Percentiles rank a stretch among this genome's conserved stretches.
Conservation (phyloP, 2,329 filamentous ascomycete genomes). For the Fusarium circinatum region DNA sequence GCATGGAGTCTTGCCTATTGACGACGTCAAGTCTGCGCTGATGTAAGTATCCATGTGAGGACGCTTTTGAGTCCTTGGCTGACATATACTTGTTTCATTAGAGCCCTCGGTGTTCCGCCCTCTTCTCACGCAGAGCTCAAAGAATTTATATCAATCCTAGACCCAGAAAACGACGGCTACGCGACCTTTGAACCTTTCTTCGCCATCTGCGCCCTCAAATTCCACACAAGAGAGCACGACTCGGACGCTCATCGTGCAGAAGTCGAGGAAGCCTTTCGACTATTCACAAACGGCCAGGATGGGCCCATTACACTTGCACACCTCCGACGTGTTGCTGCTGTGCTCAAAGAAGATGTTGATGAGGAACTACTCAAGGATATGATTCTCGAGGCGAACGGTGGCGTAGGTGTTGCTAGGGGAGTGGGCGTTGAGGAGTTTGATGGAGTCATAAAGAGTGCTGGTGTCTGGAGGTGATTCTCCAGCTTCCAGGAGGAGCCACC, state of each 20-base stretch:
- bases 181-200: slow-evolving; percentile 85
- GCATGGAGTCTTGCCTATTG: slow-evolving; percentile 73
- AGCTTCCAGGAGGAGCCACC: background rate
- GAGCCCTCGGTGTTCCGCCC: slow-evolving; percentile 83
- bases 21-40: slow-evolving; percentile 76
- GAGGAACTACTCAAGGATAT: slow-evolving; percentile 91
- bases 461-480: slow-evolving; percentile 75
- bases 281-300: slow-evolving; percentile 73
- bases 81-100: slow-evolving; percentile 48
- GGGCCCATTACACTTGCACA: slow-evolving; percentile 81
- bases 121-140: slow-evolving; percentile 72
- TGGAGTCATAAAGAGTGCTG: slow-evolving; percentile 84
- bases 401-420: slow-evolving; percentile 74
- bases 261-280: slow-evolving; percentile 81
- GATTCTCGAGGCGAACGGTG: slow-evolving; percentile 93
- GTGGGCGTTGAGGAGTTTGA: slow-evolving; percentile 86
- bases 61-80: background rate
- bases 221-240: slow-evolving; percentile 69
- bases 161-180: slow-evolving; percentile 82
- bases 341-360: slow-evolving; percentile 84
- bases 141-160: slow-evolving; percentile 82
- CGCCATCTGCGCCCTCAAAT: slow-evolving; percentile 86
- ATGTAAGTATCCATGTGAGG: slow-evolving; percentile 63
- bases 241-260: slow-evolving; percentile 69
- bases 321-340: slow-evolving; percentile 79